phyloP scores from a whole-genome alignment of 1,284 basidiomycete genomes.

The Leccinum variabile region DNA sequence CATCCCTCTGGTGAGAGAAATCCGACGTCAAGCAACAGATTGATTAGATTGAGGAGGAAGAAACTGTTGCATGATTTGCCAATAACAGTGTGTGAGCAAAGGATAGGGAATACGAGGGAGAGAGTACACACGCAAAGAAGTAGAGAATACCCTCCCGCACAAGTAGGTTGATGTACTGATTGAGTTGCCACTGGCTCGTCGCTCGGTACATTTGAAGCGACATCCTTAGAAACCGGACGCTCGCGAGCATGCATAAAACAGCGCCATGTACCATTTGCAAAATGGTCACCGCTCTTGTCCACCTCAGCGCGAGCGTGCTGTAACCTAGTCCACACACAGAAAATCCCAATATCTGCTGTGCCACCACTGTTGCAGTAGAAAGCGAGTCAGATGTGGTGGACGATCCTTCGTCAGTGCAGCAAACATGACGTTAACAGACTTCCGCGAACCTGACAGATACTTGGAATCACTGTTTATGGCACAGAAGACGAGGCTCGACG shows the following conservation, averaged over 20 bases:
- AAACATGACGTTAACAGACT: neutral
- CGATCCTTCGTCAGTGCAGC: neutral
- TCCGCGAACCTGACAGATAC: neutral
- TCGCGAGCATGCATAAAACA: neutral
- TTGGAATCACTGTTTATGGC: neutral
- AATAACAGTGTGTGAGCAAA: neutral
- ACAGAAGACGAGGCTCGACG: neutral
- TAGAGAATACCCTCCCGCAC: neutral
- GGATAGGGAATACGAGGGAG: neutral
- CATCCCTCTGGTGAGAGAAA: neutral
- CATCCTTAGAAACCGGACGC: neutral
- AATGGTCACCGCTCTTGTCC: neutral
- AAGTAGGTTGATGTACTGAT: neutral
- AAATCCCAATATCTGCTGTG: neutral
- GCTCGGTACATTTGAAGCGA: neutral
- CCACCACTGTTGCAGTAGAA: neutral
- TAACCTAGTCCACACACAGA: accelerated
- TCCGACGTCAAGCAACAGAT: neutral
- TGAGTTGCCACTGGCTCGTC: neutral
- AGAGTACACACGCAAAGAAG: neutral
- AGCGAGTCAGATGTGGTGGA: too few species aligned
- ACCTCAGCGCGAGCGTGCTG: neutral
- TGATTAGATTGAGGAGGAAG: neutral
- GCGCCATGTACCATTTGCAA: neutral
- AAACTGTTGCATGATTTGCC: neutral